phyloP scores from a whole-genome alignment of 768 basidiomycete genomes.

The Scleroderma citrinum region DNA sequence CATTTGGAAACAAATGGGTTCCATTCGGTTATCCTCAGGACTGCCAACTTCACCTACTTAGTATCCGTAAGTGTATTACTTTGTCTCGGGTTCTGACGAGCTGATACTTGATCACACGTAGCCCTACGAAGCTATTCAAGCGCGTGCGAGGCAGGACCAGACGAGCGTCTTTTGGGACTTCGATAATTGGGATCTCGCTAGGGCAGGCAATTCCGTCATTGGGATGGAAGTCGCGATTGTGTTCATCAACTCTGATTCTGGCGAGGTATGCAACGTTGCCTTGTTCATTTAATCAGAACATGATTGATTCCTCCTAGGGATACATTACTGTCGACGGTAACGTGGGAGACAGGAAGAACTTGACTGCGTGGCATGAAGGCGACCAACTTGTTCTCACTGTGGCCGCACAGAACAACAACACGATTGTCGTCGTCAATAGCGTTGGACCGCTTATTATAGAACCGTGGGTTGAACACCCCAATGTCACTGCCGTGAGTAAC shows the following conservation, averaged over 20 bases:
- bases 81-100: neutral
- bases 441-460: conserved; percentile 70
- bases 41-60: conserved; percentile 73
- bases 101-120: conserved; percentile 12
- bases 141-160: conserved; percentile 58
- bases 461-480: conserved; percentile 70
- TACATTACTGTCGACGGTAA: conserved; percentile 59
- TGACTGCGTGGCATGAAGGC: conserved; percentile 35
- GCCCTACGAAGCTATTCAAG: conserved; percentile 80
- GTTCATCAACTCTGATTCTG: conserved; percentile 78
- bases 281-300: too few species aligned
- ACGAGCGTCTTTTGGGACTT: conserved; percentile 64
- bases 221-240: conserved; percentile 65
- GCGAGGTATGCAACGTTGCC: conserved; percentile 43
- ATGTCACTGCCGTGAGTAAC: conserved; percentile 56
- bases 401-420: conserved; percentile 67
- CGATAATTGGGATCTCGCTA: conserved; percentile 57
- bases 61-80: conserved; percentile 47
- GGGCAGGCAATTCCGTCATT: conserved; percentile 43
- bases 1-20: conserved; percentile 27
- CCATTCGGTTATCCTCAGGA: conserved; percentile 29
- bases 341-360: conserved; percentile 31
- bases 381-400: conserved; percentile 44
- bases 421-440: conserved; percentile 73
- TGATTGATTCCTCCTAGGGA: conserved; percentile 19